Percentiles rank a stretch among this genome's conserved stretches.
phyloP scores from a whole-genome alignment of 768 basidiomycete species.

The Phylloporus sp. region DNA sequence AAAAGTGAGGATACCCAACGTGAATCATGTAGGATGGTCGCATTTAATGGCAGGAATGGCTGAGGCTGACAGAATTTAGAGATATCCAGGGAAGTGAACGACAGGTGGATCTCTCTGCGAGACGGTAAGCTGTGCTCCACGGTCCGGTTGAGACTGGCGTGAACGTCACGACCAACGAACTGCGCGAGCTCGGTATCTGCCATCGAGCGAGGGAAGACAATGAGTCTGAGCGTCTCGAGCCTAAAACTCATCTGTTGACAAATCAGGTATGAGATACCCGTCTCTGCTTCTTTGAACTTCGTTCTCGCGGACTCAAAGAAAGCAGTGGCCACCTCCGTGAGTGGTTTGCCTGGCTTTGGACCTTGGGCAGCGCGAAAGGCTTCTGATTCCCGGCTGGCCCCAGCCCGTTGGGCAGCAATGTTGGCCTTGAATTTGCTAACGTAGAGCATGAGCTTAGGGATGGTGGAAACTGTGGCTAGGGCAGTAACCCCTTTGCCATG shows the following conservation, averaged over 20 bases:
- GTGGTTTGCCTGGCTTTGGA: constrained; percentile 72
- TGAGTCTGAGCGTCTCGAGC: constrained; percentile 59
- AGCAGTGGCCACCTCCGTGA: constrained; percentile 83
- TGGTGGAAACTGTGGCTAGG: constrained; percentile 66
- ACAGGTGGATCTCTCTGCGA: constrained; percentile 63
- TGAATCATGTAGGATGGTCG: constrained; percentile 39
- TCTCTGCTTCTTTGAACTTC: constrained; percentile 66
- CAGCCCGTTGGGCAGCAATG: constrained; percentile 67
- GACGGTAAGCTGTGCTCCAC: constrained; percentile 48
- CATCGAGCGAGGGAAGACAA: constrained; percentile 78
- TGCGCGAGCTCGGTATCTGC: constrained; percentile 74
- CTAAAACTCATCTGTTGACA: constrained; percentile 72
- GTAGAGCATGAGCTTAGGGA: constrained; percentile 74
- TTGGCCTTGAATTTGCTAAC: constrained; percentile 71
- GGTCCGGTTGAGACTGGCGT: constrained; percentile 65
- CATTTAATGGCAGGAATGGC: constrained; percentile 41
- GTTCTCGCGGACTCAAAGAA: constrained; percentile 73
- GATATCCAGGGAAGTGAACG: constrained; percentile 73
- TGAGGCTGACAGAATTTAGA: constrained; percentile 67
- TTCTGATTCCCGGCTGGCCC: constrained; percentile 74
- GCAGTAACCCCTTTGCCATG: constrained; percentile 64
- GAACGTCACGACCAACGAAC: constrained; percentile 63
- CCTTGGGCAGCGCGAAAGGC: constrained; percentile 71
- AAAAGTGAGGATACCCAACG: constrained; percentile 62
- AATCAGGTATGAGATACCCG: constrained; percentile 56